Conservation (phyloP, 2,329 filamentous ascomycete genomes). For the Aureobasidium sp. region DNA sequence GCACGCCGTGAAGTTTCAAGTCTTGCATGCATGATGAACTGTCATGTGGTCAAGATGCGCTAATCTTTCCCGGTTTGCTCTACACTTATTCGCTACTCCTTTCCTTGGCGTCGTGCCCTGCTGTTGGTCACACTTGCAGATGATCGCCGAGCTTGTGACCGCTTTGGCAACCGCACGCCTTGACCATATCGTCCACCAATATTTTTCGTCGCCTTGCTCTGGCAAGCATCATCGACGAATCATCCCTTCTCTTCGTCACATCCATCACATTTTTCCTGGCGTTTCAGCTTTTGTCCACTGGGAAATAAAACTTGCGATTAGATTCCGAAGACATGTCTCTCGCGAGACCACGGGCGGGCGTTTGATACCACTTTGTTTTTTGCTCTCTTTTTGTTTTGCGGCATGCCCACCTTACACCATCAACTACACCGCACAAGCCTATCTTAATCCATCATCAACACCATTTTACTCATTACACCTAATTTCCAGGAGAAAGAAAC, state of each 20-base stretch:
- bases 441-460: background rate
- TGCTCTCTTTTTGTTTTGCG: background rate
- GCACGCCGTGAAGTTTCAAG: background rate
- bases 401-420: background rate
- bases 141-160: slow-evolving; percentile 11
- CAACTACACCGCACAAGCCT: background rate
- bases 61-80: background rate
- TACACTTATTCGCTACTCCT: slow-evolving; percentile 1
- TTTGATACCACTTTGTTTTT: slow-evolving; percentile 10
- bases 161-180: background rate
- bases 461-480: background rate
- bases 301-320: slow-evolving; percentile 8
- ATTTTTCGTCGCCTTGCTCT: background rate
- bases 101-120: slow-evolving; percentile 13
- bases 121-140: slow-evolving; percentile 14
- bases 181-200: background rate
- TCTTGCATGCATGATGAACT: slow-evolving; percentile 4
- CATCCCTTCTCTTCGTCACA: background rate
- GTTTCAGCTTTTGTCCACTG: background rate
- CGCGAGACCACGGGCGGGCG: slow-evolving; percentile 11
- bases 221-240: background rate
- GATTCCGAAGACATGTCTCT: slow-evolving; percentile 9
- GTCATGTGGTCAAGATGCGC: slow-evolving; percentile 5
- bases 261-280: background rate
- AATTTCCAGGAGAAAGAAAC: background rate